A percentile compares a stretch with the other conserved stretches of the same genome.
These are phyloP conservation scores for Phialemoniopsis sp. DNA, from an alignment of 2,329 filamentous ascomycete genomes.

Conservation along the genomic window DNA sequence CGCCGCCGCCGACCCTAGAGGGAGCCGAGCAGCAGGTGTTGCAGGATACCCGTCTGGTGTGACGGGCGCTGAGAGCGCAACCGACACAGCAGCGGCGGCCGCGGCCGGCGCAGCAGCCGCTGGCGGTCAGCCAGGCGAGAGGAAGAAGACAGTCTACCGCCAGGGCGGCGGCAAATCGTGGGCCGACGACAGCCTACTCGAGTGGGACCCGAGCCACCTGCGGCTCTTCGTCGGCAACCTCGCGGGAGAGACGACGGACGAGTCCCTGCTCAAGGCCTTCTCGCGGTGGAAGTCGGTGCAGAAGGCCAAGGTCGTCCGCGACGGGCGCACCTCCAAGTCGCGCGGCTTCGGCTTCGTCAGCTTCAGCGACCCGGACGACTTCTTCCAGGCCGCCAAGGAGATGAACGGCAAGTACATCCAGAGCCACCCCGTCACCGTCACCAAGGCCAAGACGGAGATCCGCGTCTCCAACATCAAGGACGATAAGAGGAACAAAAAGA, in stretches of 20 bases:
- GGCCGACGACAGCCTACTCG: constrained; percentile 82
- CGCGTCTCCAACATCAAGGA: constrained; percentile 69
- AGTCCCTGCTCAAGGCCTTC: constrained; percentile 92
- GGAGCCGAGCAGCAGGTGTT: constrained; percentile 1
- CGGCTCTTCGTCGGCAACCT: constrained; percentile 96
- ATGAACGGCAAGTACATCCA: constrained; percentile 99
- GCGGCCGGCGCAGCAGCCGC: constrained; percentile 36
- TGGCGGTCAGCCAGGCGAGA: constrained; percentile 49
- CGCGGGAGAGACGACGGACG: constrained; percentile 95
- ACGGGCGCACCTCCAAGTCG: constrained; percentile 94
- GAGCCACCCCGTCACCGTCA: constrained; percentile 85
- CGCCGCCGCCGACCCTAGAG: constrained; percentile 26
- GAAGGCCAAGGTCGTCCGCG: constrained; percentile 88
- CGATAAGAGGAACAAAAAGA: constrained; percentile 44
- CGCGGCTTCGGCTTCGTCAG: constrained; percentile 96
- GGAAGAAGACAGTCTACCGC: constrained; percentile 82
- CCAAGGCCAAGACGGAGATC: constrained; percentile 89
- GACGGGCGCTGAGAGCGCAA: constrained; percentile 13
- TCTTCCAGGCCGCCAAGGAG: constrained; percentile 92
- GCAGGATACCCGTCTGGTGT: constrained; percentile 12
- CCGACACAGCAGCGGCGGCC: constrained; percentile 19
- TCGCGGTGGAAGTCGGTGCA: constrained; percentile 81
- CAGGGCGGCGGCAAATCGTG: constrained; percentile 89
- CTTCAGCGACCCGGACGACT: constrained; percentile 92
- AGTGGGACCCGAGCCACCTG: constrained; percentile 94